These are phyloP conservation scores for Berberis vulgaris DNA, from an alignment of 164 flowering plant species.

Conservation along the genomic window DNA sequence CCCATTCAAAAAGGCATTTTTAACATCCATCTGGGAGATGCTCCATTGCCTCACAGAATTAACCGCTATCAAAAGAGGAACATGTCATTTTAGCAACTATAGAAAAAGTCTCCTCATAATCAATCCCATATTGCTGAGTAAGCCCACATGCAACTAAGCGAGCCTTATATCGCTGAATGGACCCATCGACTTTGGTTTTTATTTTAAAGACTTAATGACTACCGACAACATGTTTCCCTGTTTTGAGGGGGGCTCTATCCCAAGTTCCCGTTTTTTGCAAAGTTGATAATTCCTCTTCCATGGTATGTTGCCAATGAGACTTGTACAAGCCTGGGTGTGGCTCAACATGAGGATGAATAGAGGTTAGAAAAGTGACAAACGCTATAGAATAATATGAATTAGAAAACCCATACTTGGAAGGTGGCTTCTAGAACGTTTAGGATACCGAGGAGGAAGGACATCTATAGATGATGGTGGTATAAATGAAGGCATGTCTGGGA, in stretches of 20 bases:
- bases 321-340: not conserved
- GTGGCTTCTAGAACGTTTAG: too few relatives aligned
- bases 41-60: not conserved
- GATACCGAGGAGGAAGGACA: too few relatives aligned
- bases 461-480: too few relatives aligned
- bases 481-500: too few relatives aligned
- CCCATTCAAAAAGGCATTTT: not conserved
- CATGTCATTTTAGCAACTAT: not conserved
- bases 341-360: too few relatives aligned
- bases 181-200: not conserved
- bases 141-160: not conserved
- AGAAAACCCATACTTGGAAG: too few relatives aligned
- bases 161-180: not conserved
- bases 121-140: not conserved
- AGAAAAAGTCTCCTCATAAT: not conserved
- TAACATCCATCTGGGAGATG: not conserved
- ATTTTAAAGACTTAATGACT: not conserved
- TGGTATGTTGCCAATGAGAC: not conserved
- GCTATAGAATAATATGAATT: too few relatives aligned
- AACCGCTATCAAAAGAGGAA: not conserved
- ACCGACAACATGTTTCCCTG: not conserved
- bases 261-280: not conserved
- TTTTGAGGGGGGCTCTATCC: not conserved
- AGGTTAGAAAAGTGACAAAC: too few relatives aligned
- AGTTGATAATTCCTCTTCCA: not conserved